Percentiles rank a stretch among this genome's conserved stretches.
These are phyloP conservation scores for Xylaria longipes DNA, from an alignment of 495 filamentous ascomycete genomes.

Conservation along the genomic window DNA sequence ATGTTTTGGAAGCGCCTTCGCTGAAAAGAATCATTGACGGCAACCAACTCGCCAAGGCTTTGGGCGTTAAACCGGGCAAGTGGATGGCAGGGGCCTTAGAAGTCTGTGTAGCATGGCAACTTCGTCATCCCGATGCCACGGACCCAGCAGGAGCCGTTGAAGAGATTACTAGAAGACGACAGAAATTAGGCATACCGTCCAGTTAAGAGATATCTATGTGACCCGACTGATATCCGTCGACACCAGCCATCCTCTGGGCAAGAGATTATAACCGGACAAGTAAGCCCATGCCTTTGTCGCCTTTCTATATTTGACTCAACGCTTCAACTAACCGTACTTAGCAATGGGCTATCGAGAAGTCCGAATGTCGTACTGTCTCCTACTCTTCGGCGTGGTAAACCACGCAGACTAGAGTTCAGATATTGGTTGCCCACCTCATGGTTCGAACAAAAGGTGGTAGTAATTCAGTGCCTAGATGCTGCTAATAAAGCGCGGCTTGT, in stretches of 20 bases:
- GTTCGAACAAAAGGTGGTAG: neutral
- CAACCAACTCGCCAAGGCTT: conserved; percentile 62
- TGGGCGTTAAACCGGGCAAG: conserved; percentile 69
- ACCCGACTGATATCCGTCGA: conserved; percentile 28
- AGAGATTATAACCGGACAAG: neutral
- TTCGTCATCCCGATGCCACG: conserved; percentile 71
- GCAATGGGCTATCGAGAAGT: neutral
- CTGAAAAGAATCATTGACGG: conserved; percentile 72
- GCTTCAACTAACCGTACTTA: neutral
- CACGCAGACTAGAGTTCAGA: neutral
- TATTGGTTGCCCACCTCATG: neutral
- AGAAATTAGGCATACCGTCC: conserved; percentile 60
- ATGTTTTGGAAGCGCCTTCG: conserved; percentile 55
- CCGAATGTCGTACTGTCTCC: neutral
- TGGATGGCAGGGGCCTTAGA: conserved; percentile 82
- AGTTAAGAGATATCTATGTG: conserved; percentile 18
- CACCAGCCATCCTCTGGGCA: neutral
- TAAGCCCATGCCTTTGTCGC: neutral
- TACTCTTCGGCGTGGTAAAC: neutral
- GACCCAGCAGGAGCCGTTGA: conserved; percentile 69
- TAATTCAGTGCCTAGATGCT: neutral
- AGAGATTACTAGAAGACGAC: conserved; percentile 60
- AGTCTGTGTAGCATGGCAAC: conserved; percentile 80
- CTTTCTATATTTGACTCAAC: neutral
- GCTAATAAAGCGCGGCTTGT: neutral